Conservation (phyloP, 140 eudicot species). For the Erigeron philadelphicus region DNA sequence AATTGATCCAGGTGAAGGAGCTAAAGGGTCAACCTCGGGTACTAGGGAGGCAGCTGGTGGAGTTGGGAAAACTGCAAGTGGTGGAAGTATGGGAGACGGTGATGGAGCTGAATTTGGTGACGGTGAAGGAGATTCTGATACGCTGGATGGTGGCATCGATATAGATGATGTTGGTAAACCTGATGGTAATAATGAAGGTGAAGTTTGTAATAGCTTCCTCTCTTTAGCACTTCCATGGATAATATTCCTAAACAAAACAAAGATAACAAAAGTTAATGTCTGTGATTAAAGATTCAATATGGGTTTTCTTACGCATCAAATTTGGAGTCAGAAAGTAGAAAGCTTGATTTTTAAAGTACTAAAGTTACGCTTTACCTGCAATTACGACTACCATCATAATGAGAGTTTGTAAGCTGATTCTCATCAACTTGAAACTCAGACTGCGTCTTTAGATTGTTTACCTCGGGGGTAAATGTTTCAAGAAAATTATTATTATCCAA, state of each 20-base stretch:
- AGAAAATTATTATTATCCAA: conserved; percentile 55
- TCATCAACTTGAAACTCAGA: conserved; percentile 63
- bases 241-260: conserved; percentile 35
- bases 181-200: conserved; percentile 25
- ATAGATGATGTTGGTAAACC: conserved; percentile 32
- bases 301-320: not conserved
- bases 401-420: conserved; percentile 29
- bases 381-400: conserved; percentile 26
- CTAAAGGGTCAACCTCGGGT: conserved; percentile 29
- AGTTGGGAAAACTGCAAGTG: conserved; percentile 26
- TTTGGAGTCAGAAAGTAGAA: conserved; percentile 6
- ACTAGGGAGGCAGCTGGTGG: conserved; percentile 25
- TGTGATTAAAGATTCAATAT: conserved; percentile 9
- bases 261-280: not conserved
- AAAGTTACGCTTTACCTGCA: conserved; percentile 9
- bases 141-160: conserved; percentile 39
- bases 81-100: conserved; percentile 28
- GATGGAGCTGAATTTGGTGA: conserved; percentile 35
- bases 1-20: conserved; percentile 42
- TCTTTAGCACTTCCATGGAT: conserved; percentile 23
- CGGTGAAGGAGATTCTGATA: conserved; percentile 30
- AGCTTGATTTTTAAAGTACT: not conserved
- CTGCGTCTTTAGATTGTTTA: conserved; percentile 39
- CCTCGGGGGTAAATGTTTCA: conserved; percentile 46
- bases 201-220: conserved; percentile 47